A percentile compares a stretch with the other conserved stretches of the same genome.
Evolutionary conservation across 192 early-diverging fungal species (phyloP).

Genomic region (Coemansia sp.): DNA sequence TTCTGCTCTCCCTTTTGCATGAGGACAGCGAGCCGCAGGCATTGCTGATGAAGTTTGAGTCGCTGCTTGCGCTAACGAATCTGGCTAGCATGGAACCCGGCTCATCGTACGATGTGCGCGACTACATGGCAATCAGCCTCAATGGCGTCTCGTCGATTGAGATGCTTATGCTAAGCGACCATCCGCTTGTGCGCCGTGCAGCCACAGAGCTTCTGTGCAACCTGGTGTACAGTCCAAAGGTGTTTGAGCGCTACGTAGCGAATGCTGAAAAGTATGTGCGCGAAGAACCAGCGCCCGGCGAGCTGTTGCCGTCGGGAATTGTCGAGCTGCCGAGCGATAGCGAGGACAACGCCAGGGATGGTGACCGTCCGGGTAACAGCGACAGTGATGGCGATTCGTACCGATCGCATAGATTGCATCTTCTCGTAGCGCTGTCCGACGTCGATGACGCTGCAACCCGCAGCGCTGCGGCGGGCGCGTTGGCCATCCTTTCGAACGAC

Average conservation of each 20-base stretch:
- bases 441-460: conserved; percentile 82
- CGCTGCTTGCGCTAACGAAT: conserved; percentile 91
- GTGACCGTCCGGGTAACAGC: neutral
- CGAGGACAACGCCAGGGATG: conserved; percentile 9
- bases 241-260: conserved; percentile 75
- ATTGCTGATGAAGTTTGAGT: conserved; percentile 80
- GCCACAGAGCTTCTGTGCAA: conserved; percentile 93
- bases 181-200: conserved; percentile 77
- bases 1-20: conserved; percentile 59
- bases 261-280: conserved; percentile 26
- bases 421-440: conserved; percentile 84
- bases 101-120: conserved; percentile 63
- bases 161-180: conserved; percentile 75
- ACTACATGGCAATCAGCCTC: conserved; percentile 57
- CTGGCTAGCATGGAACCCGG: conserved; percentile 64
- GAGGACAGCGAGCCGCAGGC: conserved; percentile 55
- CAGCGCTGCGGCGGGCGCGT: conserved; percentile 79
- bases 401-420: conserved; percentile 61
- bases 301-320: conserved; percentile 20
- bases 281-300: neutral
- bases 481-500: conserved; percentile 75
- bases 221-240: conserved; percentile 79
- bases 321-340: conserved; percentile 36
- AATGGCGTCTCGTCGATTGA: conserved; percentile 74
- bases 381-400: conserved; percentile 25